Conservation (phyloP, 2,329 filamentous ascomycete species). For the Talaromyces sp. region DNA sequence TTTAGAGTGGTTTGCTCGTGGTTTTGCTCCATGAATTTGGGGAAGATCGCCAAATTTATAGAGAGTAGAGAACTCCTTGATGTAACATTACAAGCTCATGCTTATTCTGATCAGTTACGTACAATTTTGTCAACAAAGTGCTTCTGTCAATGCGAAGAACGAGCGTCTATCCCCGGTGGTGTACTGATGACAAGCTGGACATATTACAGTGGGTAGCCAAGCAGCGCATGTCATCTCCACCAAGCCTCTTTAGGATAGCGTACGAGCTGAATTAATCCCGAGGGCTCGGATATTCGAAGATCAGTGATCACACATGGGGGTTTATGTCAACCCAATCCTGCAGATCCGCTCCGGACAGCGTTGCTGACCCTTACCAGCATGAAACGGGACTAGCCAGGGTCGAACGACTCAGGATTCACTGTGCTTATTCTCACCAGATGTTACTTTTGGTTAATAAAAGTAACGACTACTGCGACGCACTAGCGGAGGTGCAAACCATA, state of each 20-base stretch:
- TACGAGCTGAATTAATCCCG: background rate
- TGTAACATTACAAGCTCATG: background rate
- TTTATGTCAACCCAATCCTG: background rate
- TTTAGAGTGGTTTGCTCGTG: background rate
- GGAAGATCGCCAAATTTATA: background rate
- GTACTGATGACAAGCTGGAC: background rate
- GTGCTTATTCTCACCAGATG: no score
- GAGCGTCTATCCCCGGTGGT: background rate
- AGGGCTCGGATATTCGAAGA: background rate
- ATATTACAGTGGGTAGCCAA: background rate
- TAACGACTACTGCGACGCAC: no score
- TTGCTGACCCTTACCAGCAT: background rate
- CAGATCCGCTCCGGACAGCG: background rate
- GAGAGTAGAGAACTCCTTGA: background rate
- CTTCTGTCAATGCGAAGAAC: background rate
- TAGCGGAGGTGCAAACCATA: background rate
- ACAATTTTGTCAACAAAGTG: background rate
- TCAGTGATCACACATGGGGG: background rate
- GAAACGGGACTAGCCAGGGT: background rate
- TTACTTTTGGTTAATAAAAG: no score
- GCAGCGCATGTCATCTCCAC: background rate
- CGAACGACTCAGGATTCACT: background rate
- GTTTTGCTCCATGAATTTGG: background rate
- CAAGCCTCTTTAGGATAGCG: background rate
- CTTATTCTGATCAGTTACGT: background rate